phyloP scores from a whole-genome alignment of 1,284 basidiomycete genomes.

The Naganishia sp. region DNA sequence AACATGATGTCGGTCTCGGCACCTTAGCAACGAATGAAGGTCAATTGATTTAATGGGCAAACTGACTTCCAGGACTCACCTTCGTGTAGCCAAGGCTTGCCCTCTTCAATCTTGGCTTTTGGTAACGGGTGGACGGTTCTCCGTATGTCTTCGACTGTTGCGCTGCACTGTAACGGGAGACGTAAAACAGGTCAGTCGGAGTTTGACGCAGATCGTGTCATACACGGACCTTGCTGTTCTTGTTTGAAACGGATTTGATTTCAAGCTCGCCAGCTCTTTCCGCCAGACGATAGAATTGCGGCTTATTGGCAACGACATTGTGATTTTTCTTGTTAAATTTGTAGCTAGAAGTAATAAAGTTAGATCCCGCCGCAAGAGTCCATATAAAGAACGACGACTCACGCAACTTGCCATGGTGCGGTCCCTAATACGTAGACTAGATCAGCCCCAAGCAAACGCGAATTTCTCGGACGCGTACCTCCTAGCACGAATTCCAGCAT shows the following conservation, averaged over 20 bases:
- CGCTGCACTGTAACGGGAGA: constrained; percentile 64
- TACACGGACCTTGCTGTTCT: constrained; percentile 65
- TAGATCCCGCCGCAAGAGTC: not conserved
- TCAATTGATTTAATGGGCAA: not conserved
- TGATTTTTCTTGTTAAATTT: constrained; percentile 74
- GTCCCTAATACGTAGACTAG: constrained; percentile 1
- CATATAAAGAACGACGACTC: not conserved
- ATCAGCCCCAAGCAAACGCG: not conserved
- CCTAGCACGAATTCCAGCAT: constrained; percentile 87
- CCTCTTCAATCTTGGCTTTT: constrained; percentile 80
- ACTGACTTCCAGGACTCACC: constrained; percentile 49
- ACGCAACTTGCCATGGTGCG: constrained; percentile 23
- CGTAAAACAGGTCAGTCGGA: not conserved
- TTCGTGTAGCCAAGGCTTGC: constrained; percentile 80
- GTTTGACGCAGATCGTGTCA: not conserved
- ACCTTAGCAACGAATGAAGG: constrained; percentile 56
- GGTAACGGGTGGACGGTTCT: constrained; percentile 81
- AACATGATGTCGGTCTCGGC: constrained; percentile 93
- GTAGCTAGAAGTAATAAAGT: constrained; percentile 60
- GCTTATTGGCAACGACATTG: constrained; percentile 71
- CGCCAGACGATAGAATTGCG: constrained; percentile 79
- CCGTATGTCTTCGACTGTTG: constrained; percentile 71
- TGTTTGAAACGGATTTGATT: constrained; percentile 83
- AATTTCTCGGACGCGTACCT: constrained; percentile 47
- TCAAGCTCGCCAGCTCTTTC: constrained; percentile 78